Conservation (phyloP, 78 protist genomes). For the Blattamonas nauphoetae region DNA sequence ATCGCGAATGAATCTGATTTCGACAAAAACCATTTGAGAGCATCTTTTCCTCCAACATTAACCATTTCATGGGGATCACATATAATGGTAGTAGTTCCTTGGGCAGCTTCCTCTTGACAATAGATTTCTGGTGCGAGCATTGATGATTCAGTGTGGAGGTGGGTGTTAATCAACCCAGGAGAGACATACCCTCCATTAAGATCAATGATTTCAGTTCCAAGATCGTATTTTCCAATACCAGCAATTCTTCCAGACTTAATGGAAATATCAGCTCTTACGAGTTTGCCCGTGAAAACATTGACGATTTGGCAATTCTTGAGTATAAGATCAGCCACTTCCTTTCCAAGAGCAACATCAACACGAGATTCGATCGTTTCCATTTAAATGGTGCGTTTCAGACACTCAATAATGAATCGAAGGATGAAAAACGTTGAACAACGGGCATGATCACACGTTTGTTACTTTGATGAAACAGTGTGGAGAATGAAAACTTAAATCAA, state of each 20-base stretch:
- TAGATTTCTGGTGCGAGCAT: not conserved
- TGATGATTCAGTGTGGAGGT: not conserved
- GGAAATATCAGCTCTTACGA: not conserved
- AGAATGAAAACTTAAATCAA: too few species aligned
- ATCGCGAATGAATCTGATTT: not conserved
- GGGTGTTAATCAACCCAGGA: not conserved
- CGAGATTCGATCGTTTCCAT: not conserved
- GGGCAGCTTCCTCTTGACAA: not conserved
- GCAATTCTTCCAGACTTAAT: not conserved
- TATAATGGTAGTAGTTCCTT: not conserved
- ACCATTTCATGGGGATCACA: constrained; percentile 9
- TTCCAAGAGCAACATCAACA: not conserved
- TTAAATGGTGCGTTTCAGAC: not conserved
- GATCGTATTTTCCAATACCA: not conserved
- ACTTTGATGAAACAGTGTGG: too few species aligned
- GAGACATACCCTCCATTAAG: not conserved
- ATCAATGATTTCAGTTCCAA: not conserved
- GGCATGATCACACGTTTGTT: not conserved
- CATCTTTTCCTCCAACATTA: not conserved
- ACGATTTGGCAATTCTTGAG: not conserved
- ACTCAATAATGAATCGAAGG: not conserved
- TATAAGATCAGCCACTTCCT: not conserved
- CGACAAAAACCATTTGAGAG: not conserved
- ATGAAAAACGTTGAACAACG: not conserved
- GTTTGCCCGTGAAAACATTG: not conserved